Evolutionary conservation across 1,284 basidiomycete species (phyloP), one percentile per base, ranked within the genome.

Genomic region (Abortiporus biennis): DNA sequence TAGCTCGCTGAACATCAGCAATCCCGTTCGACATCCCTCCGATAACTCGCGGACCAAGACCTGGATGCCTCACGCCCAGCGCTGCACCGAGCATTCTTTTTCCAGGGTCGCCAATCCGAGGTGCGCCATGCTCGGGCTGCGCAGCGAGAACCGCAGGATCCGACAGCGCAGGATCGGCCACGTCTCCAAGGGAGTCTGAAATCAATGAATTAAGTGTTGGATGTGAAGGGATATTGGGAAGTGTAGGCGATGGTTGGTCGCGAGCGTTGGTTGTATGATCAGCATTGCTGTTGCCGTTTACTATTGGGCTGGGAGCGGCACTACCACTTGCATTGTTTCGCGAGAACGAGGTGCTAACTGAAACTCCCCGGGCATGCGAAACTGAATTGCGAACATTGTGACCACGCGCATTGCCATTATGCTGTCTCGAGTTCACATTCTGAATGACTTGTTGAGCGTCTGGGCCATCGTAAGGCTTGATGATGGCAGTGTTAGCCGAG

Each of bases 391-490:
- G 81, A 47, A 71, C 73, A 57, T 74, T 80, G 62, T 86, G 81
- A 16, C 78, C 74, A 51, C 84, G 80, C 16, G 78, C 68, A 49
- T 69, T 75, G 54, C 66, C 66, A 58, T 68, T 74, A 64, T 85
- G 80, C 52, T 78, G 78, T 25, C 85, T 76, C 34, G 82, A 58
- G 58, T 92, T 88, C 47, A 98, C 90, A 38, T 80, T 87, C 51
- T 89, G 81, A 51, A 99, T 94, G 66, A 99, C 87, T 43, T 66
- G 68, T 54, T 92, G 85, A 4, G 92, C 92, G 62, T 99, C 95
- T 44, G 92, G 80, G 1, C 92, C 91, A 61, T 95, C 93, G 65
- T 98, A 99, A 0, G 95, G 92, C 52, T 78, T 76, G 62, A 99
- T 85, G 46, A 59, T 57, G 38, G 69, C 62, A 42, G 69, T 72